Base-by-base conservation (phyloP, 768 basidiomycete species). In the Hypholoma fasciculare region DNA sequence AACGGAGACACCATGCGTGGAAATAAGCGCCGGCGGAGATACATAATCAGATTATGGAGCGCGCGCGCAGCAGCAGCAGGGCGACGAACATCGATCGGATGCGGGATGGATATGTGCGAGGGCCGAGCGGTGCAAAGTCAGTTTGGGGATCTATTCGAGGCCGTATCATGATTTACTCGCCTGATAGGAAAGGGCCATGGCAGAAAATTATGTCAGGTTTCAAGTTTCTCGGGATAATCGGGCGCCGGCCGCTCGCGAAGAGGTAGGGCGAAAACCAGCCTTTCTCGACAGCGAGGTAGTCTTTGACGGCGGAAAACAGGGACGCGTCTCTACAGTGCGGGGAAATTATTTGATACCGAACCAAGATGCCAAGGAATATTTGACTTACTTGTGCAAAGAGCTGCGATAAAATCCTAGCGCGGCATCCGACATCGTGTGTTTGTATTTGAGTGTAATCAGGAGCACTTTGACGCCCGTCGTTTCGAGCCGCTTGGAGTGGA, bases 211-310 rank as follows among this genome's bases (percentile, higher is more conserved):
- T 72, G 68, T 88, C 87, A 26, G 87, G 86, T 68, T 78, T 85
- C 79, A 87, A 82, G 20, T 77, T 76, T 40, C 86, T 76, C 1
- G 82, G 85, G 54, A 86, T 87, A 64, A 83, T 76, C 7, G 86
- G 86, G 48, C 85, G 70, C 9, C 82, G 78, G 2, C 76, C 77
- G 56, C 83, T 86, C 4, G 85, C 84, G 65, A 85, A 88, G 1
- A 87, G 73, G 65, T 87, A 86, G 0, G 85, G 85, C 12, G 80
- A 83, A 69, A 87, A 87, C 86, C 87, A 87, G 13, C 85, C 86
- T 67, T 87, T 86, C 69, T 84, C 82, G 3, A 84, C 72, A 2
- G 84, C 77, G 44, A 88, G 71, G 56, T 87, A 88, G 53, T 86
- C 85, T 63, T 81, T 86, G 17, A 89, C 82, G 7, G 76, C 73